These are phyloP conservation scores for Eucalyptus marginata DNA, from an alignment of 345 rosid species.

Conservation along the genomic window DNA sequence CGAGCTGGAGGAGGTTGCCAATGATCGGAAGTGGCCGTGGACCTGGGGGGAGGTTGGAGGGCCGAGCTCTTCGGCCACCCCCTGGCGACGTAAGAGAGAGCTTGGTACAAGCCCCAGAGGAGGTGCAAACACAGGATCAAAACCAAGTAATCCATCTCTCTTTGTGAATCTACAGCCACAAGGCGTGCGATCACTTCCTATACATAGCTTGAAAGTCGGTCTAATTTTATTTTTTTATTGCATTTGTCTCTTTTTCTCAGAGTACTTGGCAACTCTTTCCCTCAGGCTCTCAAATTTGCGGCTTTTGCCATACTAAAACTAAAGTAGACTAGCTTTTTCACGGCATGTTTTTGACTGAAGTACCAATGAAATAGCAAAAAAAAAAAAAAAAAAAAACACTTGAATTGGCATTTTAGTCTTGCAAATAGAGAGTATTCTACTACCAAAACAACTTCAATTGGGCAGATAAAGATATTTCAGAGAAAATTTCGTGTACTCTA, in stretches of 20 bases:
- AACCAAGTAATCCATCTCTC: not conserved
- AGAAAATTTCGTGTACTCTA: not conserved
- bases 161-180: not conserved
- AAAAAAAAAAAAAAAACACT: too few relatives aligned
- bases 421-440: not conserved
- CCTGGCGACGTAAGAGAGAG: not conserved
- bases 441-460: not conserved
- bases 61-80: not conserved
- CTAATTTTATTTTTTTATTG: not conserved
- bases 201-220: not conserved
- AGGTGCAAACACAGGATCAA: not conserved
- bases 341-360: not conserved
- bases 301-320: not conserved
- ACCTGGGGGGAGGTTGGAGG: not conserved
- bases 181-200: not conserved
- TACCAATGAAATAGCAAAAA: too few relatives aligned
- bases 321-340: not conserved
- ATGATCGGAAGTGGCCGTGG: not conserved
- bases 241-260: not conserved
- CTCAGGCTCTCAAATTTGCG: not conserved
- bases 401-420: not conserved
- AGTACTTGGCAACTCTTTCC: not conserved
- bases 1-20: not conserved
- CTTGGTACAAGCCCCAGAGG: not conserved
- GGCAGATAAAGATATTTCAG: not conserved